Evolutionary conservation across 1,284 basidiomycete genomes (phyloP).

Genomic region (Ceratobasidium sp.): DNA sequence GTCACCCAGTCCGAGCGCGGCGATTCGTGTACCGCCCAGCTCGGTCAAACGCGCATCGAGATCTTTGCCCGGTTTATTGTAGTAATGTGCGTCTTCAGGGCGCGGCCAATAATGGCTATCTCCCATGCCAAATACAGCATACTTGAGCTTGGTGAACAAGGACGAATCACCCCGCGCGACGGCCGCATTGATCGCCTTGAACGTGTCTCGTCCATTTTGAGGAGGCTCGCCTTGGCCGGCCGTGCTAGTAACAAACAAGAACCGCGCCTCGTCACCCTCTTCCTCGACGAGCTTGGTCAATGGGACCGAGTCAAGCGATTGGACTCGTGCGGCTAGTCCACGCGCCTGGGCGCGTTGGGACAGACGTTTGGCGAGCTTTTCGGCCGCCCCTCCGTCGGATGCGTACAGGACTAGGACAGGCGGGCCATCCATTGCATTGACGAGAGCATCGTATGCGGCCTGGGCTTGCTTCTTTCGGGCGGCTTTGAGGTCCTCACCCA

Average conservation of each 20-base stretch:
- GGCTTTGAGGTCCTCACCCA: conserved; percentile 85
- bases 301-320: conserved; percentile 78
- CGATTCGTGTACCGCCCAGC: conserved; percentile 78
- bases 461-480: conserved; percentile 85
- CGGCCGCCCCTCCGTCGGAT: conserved; percentile 92
- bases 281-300: conserved; percentile 77
- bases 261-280: conserved; percentile 68
- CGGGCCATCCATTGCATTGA: conserved; percentile 88
- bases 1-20: conserved; percentile 85
- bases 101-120: conserved; percentile 99
- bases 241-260: conserved; percentile 91
- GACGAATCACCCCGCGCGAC: conserved; percentile 62
- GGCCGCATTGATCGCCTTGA: conserved; percentile 83
- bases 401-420: conserved; percentile 90
- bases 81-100: conserved; percentile 94
- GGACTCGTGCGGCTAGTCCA: conserved; percentile 78
- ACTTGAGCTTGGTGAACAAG: conserved; percentile 63
- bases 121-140: conserved; percentile 92
- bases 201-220: conserved; percentile 91
- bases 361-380: conserved; percentile 94
- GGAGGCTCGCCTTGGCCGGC: conserved; percentile 99
- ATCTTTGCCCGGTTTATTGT: conserved; percentile 97
- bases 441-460: conserved; percentile 85
- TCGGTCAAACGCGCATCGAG: conserved; percentile 79
- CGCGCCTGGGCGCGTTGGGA: conserved; percentile 83